phyloP scores from a whole-genome alignment of 257 asterid genomes.

The Solanum chmielewskii region DNA sequence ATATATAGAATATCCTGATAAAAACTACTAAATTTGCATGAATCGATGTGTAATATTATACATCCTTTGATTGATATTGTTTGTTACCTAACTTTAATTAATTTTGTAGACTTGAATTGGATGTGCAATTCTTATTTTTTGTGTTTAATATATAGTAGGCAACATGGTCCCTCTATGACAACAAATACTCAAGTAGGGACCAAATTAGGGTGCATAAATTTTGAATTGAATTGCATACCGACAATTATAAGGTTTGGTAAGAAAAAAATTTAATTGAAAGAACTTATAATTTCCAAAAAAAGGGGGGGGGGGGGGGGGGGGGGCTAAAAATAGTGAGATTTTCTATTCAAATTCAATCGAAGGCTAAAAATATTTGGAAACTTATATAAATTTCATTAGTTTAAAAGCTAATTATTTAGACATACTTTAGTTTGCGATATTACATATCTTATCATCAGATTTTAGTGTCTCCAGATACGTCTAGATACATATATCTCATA shows the following conservation, averaged over 20 bases:
- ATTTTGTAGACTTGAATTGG: not conserved
- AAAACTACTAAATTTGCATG: not conserved
- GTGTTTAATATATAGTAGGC: not conserved
- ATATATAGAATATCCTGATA: not conserved
- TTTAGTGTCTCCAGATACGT: no score
- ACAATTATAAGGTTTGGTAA: not conserved
- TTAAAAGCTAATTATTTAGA: no score
- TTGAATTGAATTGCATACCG: not conserved
- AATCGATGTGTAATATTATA: not conserved
- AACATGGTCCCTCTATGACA: not conserved
- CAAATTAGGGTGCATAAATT: not conserved
- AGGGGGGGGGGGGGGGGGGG: no score
- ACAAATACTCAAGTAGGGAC: not conserved
- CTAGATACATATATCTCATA: no score
- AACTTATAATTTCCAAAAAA: not conserved
- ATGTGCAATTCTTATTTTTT: not conserved
- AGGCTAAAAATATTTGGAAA: not conserved
- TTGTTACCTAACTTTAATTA: not conserved
- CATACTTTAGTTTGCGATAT: no score
- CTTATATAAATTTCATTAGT: no score
- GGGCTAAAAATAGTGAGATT: no score
- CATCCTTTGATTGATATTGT: not conserved
- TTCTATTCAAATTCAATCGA: not conserved
- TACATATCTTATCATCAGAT: no score
- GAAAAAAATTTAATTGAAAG: not conserved